Evolutionary conservation across 306 rosid genomes (phyloP), one percentile per base, ranked within the genome.

Genomic region (Dalbergia cochinchinensis): DNA sequence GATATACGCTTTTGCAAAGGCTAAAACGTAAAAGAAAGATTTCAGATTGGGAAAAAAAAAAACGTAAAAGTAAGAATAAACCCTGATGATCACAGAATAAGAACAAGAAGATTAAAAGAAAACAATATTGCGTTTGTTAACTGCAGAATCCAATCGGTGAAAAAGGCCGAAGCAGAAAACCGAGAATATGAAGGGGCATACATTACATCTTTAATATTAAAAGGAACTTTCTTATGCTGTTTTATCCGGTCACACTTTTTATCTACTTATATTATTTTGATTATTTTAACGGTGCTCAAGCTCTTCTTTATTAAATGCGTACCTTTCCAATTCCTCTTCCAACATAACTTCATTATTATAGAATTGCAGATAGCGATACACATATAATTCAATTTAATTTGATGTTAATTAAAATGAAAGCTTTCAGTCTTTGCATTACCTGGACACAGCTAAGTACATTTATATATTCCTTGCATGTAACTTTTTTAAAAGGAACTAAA

Each of bases 251-350:
- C 62, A 59, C 31, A 11, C 47, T 19, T 41, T 41, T 15, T 54
- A 59, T 59, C 66, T 58, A 3, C 16, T 68, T 68, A 48, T 6
- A 31, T 69, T 57, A 42, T 58, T 44, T 47, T 69, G 7, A 77
- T 45, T 75, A 59, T 41, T 47, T 59, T 69, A 69, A 59, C 82
- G 71, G 82, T 69, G 51, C 76, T 15, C 41, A 41, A 8, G 68
- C 57, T 7, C 74, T 57, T 70, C 76, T 16, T 20, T 11, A 2
- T n/a, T 10, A 37, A 18, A 34, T 72, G 22, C 15, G 11, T 26
- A 19, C 9, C 53, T 73, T 42, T 42, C 39, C 18, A 57, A 20
- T 73, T 58, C 14, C 10, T 37, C 65, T 41, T 60, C 10, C 33
- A 3, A 34, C 7, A 9, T 0, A 71, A 2, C 76, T 16, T 53